Conservation (phyloP, 257 asterid genomes). For the Sherardia arvensis region DNA sequence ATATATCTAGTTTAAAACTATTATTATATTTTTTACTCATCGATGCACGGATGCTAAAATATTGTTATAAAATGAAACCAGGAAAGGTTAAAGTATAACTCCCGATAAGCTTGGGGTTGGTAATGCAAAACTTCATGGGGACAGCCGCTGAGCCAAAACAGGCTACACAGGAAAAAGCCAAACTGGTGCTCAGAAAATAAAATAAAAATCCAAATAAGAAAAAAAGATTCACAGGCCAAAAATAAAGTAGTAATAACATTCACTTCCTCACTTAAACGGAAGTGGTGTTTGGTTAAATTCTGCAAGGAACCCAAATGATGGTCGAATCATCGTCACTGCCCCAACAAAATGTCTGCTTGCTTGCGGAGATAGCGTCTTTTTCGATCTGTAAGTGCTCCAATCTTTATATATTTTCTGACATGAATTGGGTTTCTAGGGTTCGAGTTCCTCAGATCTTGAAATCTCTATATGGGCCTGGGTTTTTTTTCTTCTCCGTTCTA, state of each 20-base stretch:
- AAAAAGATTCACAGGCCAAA: conserved; percentile 1
- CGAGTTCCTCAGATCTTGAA: conserved; percentile 19
- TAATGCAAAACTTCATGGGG: background rate
- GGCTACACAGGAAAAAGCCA: background rate
- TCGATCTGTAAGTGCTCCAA: conserved; percentile 14
- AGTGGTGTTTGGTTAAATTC: conserved; percentile 1
- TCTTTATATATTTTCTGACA: background rate
- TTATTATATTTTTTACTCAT: too few species aligned
- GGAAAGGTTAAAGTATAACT: background rate
- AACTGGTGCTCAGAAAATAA: background rate
- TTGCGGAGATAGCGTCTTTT: conserved; percentile 7
- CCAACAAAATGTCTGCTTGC: conserved; percentile 4
- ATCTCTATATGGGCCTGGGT: conserved; percentile 3
- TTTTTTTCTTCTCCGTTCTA: background rate
- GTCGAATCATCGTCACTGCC: conserved; percentile 6
- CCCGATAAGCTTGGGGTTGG: background rate
- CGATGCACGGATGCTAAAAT: too few species aligned
- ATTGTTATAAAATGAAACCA: background rate
- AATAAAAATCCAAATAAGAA: background rate
- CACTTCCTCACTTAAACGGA: conserved; percentile 5
- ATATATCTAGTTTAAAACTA: too few species aligned
- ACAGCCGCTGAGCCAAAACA: background rate
- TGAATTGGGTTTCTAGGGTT: conserved; percentile 13
- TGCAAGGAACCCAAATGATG: conserved; percentile 1
- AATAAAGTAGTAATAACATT: background rate